Base-by-base conservation (phyloP, 805 yeast genomes). In the Barnettozyma californica region DNA sequence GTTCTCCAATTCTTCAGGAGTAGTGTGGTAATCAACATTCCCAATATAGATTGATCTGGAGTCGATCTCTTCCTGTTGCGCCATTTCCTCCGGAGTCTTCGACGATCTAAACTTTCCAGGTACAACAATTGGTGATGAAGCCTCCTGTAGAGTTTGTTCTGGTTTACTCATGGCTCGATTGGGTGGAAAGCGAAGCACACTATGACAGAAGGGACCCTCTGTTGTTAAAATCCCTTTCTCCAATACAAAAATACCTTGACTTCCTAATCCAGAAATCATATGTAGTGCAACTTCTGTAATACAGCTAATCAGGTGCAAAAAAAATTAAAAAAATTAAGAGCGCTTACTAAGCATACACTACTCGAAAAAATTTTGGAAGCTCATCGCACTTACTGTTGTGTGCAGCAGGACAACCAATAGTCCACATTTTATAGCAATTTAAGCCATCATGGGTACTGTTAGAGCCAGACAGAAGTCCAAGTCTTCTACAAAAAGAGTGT, bases 401-500 rank as follows among this genome's bases (percentile, higher is more conserved):
- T 18, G 46, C 23, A 9, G 4, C 14, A 16, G 31, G 38, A 18
- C 25, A n/a, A n/a, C 36, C 20, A 18, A 9, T 20, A 18, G 25
- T 21, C 33, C 33, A 29, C 33, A 29, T 13, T 13, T 23, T 8
- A 23, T 8, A 23, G 7, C 33, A 5, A 41, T 18, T 13, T 21
- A 10, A 4, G 3, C 33, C 36, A 59, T 34, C 42, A 81, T 82
- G 87, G 76, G 76, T 35, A 76, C 86, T 40, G 96, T 91, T 20
- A 83, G 97, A 74, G 83, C 81, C 71, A 82, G 95, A 76, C 87
- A 84, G 80, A 83, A 83, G 80, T 80, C 81, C 47, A 80, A 84
- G 55, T 81, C 92, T 35, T 77, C 88, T 49, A 77, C 81, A 53
- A 71, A 74, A 56, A 88, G 86, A 68, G 80, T 77, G 57, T 80